Evolutionary conservation across 2,329 filamentous ascomycete species (phyloP), one percentile per base, ranked within the genome.

Genomic region (Talaromyces pinophilus): DNA sequence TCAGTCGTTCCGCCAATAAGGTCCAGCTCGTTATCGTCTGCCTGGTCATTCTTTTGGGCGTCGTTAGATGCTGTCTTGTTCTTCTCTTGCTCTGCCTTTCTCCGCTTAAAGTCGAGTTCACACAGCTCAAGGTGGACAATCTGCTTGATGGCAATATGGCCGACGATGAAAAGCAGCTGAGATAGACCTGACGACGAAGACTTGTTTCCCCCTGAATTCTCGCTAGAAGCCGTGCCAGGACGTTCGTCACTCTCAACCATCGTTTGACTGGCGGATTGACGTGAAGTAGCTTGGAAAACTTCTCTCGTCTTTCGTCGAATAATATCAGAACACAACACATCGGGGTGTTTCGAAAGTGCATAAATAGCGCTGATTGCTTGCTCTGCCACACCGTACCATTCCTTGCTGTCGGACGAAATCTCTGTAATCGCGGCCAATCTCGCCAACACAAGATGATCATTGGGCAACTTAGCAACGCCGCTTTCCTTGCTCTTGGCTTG

Each of bases 81-180:
- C 77, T 83, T 80, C 76, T 83, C 75, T 73, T 81, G 76, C 77
- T 82, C 81, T 7, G 76, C 76, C 83, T 99, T 99, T 70, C 94
- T 87, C 63, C 94, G 91, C 83, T 99, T 99, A 80, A 99, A 99
- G 78, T 99, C 95, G 60, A 95, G 88, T 76, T 99, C 95, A 76
- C 93, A 97, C n/a, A 98, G 85, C 73, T 99, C 95, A 11, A 99
- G 86, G 76, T 99, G 95, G 0, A 99, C 96, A 72, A 99, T 99
- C 76, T 99, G 96, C 81, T 99, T 99, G 76, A 99, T 95, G 15
- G 95, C 95, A 59, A 98, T 91, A 74, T 99, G 95, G 0, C 95
- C 95, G 35, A 98, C 94, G 42, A 97, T 90, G 76, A 98, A 98
- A 0, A 99, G 84, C 1, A 99, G 85, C 73, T 98, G 95, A 0